Conservation (phyloP, 1,284 basidiomycete species). For the Trichosporon coremiiforme region DNA sequence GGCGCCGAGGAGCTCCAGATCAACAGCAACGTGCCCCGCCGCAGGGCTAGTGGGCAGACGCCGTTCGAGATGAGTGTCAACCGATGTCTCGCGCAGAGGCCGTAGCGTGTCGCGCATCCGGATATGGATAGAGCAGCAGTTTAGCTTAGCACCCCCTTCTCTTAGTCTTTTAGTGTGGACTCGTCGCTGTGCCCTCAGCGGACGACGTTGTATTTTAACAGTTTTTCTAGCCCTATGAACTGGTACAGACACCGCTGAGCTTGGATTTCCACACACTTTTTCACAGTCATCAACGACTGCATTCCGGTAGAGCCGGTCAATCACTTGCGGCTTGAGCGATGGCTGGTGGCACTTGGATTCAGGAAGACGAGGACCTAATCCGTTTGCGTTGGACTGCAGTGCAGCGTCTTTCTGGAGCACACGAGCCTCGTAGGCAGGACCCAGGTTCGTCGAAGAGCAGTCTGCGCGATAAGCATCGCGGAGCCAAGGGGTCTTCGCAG, state of each 20-base stretch:
- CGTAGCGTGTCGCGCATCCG: slow-evolving; percentile 23
- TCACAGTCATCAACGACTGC: no score
- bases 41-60: slow-evolving; percentile 35
- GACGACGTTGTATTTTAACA: slow-evolving; percentile 9
- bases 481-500: no score
- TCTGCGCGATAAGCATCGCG: no score
- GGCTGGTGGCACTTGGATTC: no score
- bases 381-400: no score
- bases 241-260: not conserved
- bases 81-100: slow-evolving; percentile 47
- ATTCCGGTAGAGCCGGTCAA: no score
- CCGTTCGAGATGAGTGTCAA: slow-evolving; percentile 50
- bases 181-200: not conserved
- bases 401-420: no score
- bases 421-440: no score
- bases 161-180: not conserved
- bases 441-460: no score
- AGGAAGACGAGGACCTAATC: no score
- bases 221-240: not conserved
- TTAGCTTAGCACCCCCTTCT: not conserved
- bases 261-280: no score
- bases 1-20: slow-evolving; percentile 18
- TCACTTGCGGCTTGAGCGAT: no score
- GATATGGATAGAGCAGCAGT: not conserved
- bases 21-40: slow-evolving; percentile 13